phyloP scores from a whole-genome alignment of 2,329 filamentous ascomycete species.

The Scytalidium sp. region DNA sequence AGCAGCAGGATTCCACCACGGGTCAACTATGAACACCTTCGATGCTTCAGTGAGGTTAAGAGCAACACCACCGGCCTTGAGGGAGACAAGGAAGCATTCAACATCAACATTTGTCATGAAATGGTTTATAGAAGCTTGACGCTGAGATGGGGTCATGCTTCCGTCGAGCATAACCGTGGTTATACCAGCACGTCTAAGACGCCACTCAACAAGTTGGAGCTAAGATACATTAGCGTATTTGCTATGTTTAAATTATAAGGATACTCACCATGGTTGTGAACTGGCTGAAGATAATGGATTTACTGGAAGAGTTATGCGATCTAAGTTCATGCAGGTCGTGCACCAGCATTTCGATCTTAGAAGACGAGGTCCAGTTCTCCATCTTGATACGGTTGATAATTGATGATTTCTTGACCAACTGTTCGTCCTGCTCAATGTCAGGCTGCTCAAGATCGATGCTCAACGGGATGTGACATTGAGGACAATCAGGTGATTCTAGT shows the following conservation, averaged over 20 bases:
- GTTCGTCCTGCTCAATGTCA: constrained; percentile 89
- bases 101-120: constrained; percentile 96
- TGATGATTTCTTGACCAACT: constrained; percentile 84
- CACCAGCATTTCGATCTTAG: constrained; percentile 94
- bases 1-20: constrained; percentile 99
- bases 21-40: constrained; percentile 92
- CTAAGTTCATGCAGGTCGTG: constrained; percentile 91
- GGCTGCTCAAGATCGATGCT: constrained; percentile 93
- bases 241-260: background rate
- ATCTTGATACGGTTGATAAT: constrained; percentile 99
- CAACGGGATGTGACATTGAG: constrained; percentile 85
- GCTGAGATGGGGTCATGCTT: constrained; percentile 91
- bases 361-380: constrained; percentile 97
- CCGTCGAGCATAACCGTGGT: constrained; percentile 98
- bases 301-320: constrained; percentile 88
- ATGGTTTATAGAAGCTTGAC: constrained; percentile 89
- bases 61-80: constrained; percentile 95
- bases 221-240: background rate
- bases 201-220: constrained; percentile 94
- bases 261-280: constrained; percentile 77
- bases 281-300: constrained; percentile 96
- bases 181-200: constrained; percentile 91
- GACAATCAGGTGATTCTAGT: constrained; percentile 67
- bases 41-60: constrained; percentile 94
- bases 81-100: constrained; percentile 91